Base-by-base conservation (phyloP, 2,329 filamentous ascomycete genomes). In the Sclerotinia subarctica region DNA sequence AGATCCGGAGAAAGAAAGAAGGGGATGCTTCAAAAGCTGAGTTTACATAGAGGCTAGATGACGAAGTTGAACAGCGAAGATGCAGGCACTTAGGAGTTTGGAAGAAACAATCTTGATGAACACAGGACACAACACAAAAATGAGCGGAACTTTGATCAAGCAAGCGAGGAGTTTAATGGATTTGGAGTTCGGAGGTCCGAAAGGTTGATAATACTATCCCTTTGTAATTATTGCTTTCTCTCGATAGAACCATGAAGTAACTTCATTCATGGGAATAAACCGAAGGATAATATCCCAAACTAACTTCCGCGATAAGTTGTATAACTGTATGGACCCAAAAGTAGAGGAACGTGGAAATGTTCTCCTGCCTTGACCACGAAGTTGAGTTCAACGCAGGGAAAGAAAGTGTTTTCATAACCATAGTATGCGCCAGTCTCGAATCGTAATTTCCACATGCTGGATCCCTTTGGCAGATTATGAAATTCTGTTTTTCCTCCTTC, bases 301-400 rank as follows among this genome's bases (percentile, higher is more conserved):
- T 46, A 93, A 77, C 89, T 92, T 21, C 92, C 92, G 59, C 92
- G 82, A 79, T 95, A 95, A 13, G 91, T 94, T 52, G 90, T 91
- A 80, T 93, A 95, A 77, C 89, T 90, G 80, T 89, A 94, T 42
- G 91, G 91, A 71, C 89, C 88, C 80, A 94, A 78, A 78, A 95
- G 77, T 76, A 95, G 79, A 56, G 92, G 92, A 3, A 95, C 90
- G 80, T 95, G 92, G 76, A 91, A 94, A 76, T 90, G 87, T 82
- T 91, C 87, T 29, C 82, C 79, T 69, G 78, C 78, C 71, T 82
- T 81, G 2, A 83, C 81, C 70, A 80, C 73, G 76, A 88, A 87
- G 67, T 79, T 80, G 65, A 88, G 78, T 75, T 85, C 83, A 2
- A 87, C 84, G 76, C 84, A 82, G 1, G 83, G 84, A 72, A 85